These are phyloP conservation scores for Penicillium sp. DNA, from an alignment of 2,329 filamentous ascomycete genomes.

Conservation along the genomic window DNA sequence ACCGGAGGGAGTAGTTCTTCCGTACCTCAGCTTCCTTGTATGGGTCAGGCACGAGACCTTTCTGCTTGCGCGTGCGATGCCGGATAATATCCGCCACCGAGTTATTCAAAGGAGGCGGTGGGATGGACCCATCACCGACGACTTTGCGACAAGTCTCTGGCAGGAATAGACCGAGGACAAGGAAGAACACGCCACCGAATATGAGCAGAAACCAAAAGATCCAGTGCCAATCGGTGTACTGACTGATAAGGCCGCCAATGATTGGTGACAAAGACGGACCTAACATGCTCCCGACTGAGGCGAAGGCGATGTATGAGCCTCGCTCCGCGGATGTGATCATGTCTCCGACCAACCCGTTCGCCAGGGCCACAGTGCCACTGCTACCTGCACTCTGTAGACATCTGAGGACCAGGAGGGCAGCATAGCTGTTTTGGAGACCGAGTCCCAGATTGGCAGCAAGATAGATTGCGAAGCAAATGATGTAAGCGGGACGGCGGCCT, in stretches of 20 bases:
- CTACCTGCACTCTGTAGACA: slow-evolving; percentile 18
- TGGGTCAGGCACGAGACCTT: slow-evolving; percentile 2
- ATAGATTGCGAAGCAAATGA: slow-evolving; percentile 45
- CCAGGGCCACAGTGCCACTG: slow-evolving; percentile 53
- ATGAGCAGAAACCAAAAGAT: slow-evolving; percentile 64
- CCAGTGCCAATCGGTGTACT: slow-evolving; percentile 54
- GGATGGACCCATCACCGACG: slow-evolving; percentile 32
- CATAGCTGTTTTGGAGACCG: slow-evolving; percentile 50
- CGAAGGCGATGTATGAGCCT: slow-evolving; percentile 41
- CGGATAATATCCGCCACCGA: slow-evolving; percentile 18
- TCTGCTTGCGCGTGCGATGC: slow-evolving; percentile 16
- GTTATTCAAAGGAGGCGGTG: slow-evolving; percentile 20
- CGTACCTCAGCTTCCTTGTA: slow-evolving; percentile 7
- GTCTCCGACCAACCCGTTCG: slow-evolving; percentile 54
- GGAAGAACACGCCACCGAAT: slow-evolving; percentile 40
- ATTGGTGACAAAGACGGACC: slow-evolving; percentile 48
- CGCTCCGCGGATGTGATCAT: slow-evolving; percentile 52
- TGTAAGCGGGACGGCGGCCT: slow-evolving; percentile 52
- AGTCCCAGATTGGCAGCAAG: slow-evolving; percentile 53
- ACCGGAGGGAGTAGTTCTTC: slow-evolving; percentile 17
- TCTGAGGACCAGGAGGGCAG: slow-evolving; percentile 19
- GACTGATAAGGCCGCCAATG: slow-evolving; percentile 56
- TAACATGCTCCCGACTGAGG: slow-evolving; percentile 43
- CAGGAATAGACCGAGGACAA: slow-evolving; percentile 49
- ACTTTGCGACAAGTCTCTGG: slow-evolving; percentile 44